Base-by-base conservation (phyloP, 2,329 filamentous ascomycete species). In the Plenodomus lindquistii region DNA sequence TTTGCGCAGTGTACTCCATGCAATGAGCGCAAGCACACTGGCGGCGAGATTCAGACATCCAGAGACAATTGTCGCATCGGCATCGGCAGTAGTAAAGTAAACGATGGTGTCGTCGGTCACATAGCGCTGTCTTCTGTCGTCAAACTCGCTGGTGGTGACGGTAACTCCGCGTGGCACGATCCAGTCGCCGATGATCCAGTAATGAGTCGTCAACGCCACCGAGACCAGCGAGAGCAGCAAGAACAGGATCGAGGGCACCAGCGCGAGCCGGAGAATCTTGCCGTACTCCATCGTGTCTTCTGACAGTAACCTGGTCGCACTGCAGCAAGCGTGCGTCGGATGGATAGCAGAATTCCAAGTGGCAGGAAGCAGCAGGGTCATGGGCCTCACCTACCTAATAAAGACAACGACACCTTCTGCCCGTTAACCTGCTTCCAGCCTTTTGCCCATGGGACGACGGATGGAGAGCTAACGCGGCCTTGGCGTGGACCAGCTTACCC, bases 141-240 rank as follows among this genome's bases (percentile, higher is more conserved):
- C 48, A 43, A 61, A 59, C 10, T 44, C 37, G 21, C 24, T 40
- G 6, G 58, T 62, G 8, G 43, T 49, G 6, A 65, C 46, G n/a
- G 44, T 42, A 2, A 69, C 39, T 27, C 55, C 60, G 41, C 58
- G 47, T 11, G 56, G 48, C 21, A 62, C 48, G 7, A 69, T 46
- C 57, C 62, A 67, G 42, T 69, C 66, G 22, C 57, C 60, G 9
- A 66, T 45, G 24, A 67, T 62, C 65, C 65, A 69, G 44, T 67
- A 69, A 38, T 63, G 55, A 4, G 55, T 57, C 8, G 63, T 67
- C 27, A 71, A 52, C 22, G 59, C 55, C 18, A 67, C 60, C 9
- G 65, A 65, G 15, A 65, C 43, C 11, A 67, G 22, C 1, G 67
- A 71, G 27, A 69, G 40, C 10, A 69, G 46, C 13, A 63, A 47